A percentile compares a stretch with the other conserved stretches of the same genome.
Evolutionary conservation across 2,329 filamentous ascomycete species (phyloP).

Genomic region (Claviceps sp.): DNA sequence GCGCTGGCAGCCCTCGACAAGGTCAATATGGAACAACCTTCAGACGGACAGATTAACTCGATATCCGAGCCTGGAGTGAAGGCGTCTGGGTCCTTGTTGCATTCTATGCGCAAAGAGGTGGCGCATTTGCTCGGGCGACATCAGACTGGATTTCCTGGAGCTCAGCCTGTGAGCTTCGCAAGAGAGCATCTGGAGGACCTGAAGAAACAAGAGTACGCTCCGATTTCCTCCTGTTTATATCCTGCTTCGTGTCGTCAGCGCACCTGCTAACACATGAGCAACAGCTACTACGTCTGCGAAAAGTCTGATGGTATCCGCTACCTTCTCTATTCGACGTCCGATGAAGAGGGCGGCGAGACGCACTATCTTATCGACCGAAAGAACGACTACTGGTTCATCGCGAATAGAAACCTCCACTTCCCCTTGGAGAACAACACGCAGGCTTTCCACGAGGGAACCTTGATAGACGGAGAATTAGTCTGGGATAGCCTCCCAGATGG

Average conservation of each 20-base stretch:
- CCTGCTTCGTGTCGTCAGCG: not conserved
- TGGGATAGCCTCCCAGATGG: constrained; percentile 64
- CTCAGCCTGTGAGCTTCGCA: constrained; percentile 88
- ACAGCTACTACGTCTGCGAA: constrained; percentile 88
- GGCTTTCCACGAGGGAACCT: constrained; percentile 63
- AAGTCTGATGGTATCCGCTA: constrained; percentile 96
- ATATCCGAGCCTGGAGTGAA: constrained; percentile 53
- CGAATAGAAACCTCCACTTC: constrained; percentile 59
- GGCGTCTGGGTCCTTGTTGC: constrained; percentile 46
- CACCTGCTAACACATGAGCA: constrained; percentile 6
- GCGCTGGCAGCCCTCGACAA: not conserved
- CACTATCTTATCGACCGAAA: constrained; percentile 95
- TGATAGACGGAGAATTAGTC: constrained; percentile 89
- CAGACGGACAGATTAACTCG: constrained; percentile 28
- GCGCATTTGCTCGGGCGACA: constrained; percentile 59
- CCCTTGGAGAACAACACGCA: constrained; percentile 53
- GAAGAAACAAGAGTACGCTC: constrained; percentile 55
- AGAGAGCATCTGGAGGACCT: constrained; percentile 73
- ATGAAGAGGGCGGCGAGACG: constrained; percentile 47
- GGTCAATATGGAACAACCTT: constrained; percentile 16
- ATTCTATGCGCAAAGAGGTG: constrained; percentile 56
- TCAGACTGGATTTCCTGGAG: constrained; percentile 64
- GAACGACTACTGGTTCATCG: constrained; percentile 89
- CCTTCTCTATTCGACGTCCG: constrained; percentile 74
- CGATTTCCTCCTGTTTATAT: constrained; percentile 1